phyloP scores from a whole-genome alignment of 164 flowering plant species.

The Malania oleifera region DNA sequence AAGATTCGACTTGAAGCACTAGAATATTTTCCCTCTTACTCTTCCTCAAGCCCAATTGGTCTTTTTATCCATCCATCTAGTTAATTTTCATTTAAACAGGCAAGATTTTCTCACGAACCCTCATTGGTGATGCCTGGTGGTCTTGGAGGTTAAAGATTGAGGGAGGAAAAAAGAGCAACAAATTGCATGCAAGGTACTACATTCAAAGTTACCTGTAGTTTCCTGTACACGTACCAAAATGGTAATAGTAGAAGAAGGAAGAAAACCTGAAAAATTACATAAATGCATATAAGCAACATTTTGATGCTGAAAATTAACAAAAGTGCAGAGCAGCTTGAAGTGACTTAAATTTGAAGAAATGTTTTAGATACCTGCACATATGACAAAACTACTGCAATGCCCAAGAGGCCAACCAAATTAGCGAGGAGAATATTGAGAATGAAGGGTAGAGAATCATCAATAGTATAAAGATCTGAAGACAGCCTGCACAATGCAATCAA shows the following conservation, averaged over 20 bases:
- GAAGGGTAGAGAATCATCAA: slow-evolving; percentile 97
- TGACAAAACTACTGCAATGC: slow-evolving; percentile 72
- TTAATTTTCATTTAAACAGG: too few species aligned
- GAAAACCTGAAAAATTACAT: slow-evolving; percentile 46
- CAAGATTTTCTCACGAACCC: too few species aligned
- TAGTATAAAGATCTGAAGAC: slow-evolving; percentile 90
- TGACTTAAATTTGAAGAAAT: neutral
- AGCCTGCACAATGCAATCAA: slow-evolving; percentile 43
- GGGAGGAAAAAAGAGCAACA: neutral
- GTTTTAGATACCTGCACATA: slow-evolving; percentile 65
- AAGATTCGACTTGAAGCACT: too few species aligned
- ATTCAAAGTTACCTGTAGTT: slow-evolving; percentile 56
- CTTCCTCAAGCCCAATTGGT: too few species aligned
- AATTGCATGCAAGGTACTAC: neutral
- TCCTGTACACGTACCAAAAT: slow-evolving; percentile 77
- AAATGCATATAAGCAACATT: neutral
- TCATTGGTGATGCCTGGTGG: too few species aligned
- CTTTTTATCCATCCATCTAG: too few species aligned
- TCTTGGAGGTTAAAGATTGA: too few species aligned
- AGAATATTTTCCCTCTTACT: too few species aligned
- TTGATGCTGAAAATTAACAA: neutral
- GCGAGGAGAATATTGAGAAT: slow-evolving; percentile 94
- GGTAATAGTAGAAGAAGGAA: slow-evolving; percentile 79
- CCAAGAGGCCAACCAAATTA: slow-evolving; percentile 76
- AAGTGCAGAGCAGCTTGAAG: neutral